These are phyloP conservation scores for Zymoseptoria tritici DNA, from an alignment of 2,329 filamentous ascomycete species.

Conservation along the genomic window DNA sequence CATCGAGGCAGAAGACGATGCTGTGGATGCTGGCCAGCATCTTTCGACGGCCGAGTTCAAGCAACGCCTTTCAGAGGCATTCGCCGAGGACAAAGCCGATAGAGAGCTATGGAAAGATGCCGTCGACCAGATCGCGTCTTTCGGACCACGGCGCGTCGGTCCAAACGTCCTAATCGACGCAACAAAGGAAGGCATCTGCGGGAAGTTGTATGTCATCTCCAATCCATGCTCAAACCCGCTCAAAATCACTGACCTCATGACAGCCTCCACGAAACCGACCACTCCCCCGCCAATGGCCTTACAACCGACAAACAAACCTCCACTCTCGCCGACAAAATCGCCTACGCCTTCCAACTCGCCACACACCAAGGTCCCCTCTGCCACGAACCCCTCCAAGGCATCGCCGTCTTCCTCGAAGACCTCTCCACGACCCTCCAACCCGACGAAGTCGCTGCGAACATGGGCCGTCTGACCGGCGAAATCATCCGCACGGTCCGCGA, in stretches of 20 bases:
- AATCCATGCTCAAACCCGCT: no score
- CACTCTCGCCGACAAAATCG: slow-evolving; percentile 74
- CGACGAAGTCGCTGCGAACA: slow-evolving; percentile 54
- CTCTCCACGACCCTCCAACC: slow-evolving; percentile 54
- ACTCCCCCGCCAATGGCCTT: slow-evolving; percentile 3
- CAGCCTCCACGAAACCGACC: slow-evolving; percentile 25
- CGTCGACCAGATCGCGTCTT: slow-evolving; percentile 77
- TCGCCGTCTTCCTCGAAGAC: slow-evolving; percentile 84
- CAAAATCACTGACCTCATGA: no score
- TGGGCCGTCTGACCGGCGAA: slow-evolving; percentile 82
- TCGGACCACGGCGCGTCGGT: slow-evolving; percentile 76
- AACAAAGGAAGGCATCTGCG: slow-evolving; percentile 63
- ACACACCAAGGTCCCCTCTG: slow-evolving; percentile 85
- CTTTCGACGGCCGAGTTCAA: slow-evolving; percentile 72
- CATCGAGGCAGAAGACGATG: slow-evolving; percentile 40
- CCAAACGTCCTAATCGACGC: slow-evolving; percentile 85
- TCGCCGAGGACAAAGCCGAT: slow-evolving; percentile 65
- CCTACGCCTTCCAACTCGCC: slow-evolving; percentile 89
- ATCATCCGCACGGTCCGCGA: slow-evolving; percentile 83
- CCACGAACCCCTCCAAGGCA: slow-evolving; percentile 84
- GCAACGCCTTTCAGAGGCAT: slow-evolving; percentile 57
- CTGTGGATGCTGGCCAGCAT: slow-evolving; percentile 50
- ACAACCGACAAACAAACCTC: slow-evolving; percentile 17
- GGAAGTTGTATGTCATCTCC: slow-evolving; percentile 62
- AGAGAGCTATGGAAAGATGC: slow-evolving; percentile 69